Conservation (phyloP, 768 basidiomycete genomes). For the Polyporus arcularius region DNA sequence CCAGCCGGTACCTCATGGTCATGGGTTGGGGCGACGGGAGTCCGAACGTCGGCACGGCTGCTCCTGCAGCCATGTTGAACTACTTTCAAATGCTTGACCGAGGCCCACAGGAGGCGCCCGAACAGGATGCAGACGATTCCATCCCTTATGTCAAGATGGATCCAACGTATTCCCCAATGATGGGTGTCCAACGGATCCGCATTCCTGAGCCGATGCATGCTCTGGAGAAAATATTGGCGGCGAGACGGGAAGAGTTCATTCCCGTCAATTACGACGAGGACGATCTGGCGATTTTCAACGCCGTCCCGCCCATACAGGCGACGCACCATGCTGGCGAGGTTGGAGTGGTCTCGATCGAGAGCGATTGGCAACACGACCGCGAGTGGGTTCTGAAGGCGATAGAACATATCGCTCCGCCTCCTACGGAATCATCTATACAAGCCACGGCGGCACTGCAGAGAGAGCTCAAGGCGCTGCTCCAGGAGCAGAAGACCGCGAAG, state of each 20-base stretch:
- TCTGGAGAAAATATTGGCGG: conserved; percentile 48
- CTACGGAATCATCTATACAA: conserved; percentile 51
- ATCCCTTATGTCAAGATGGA: conserved; percentile 52
- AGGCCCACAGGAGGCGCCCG: too few species aligned
- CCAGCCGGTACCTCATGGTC: conserved; percentile 67
- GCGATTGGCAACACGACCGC: conserved; percentile 59
- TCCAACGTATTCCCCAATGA: conserved; percentile 44
- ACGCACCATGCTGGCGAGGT: background rate
- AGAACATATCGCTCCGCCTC: conserved; percentile 58
- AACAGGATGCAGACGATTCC: background rate
- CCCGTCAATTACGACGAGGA: conserved; percentile 52
- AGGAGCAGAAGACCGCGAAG: conserved; percentile 52
- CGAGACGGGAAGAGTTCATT: conserved; percentile 39
- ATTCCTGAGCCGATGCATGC: conserved; percentile 63
- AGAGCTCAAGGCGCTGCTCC: conserved; percentile 63
- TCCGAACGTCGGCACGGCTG: background rate
- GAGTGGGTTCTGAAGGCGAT: conserved; percentile 48
- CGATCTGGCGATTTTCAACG: conserved; percentile 46
- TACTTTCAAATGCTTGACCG: too few species aligned
- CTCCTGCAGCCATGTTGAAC: background rate
- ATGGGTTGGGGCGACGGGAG: conserved; percentile 29
- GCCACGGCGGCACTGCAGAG: conserved; percentile 60
- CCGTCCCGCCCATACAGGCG: background rate
- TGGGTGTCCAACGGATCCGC: conserved; percentile 36
- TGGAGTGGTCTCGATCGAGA: conserved; percentile 1